phyloP scores from a whole-genome alignment of 176 grass and related monocot genomes.

The Oryza rufipogon region DNA sequence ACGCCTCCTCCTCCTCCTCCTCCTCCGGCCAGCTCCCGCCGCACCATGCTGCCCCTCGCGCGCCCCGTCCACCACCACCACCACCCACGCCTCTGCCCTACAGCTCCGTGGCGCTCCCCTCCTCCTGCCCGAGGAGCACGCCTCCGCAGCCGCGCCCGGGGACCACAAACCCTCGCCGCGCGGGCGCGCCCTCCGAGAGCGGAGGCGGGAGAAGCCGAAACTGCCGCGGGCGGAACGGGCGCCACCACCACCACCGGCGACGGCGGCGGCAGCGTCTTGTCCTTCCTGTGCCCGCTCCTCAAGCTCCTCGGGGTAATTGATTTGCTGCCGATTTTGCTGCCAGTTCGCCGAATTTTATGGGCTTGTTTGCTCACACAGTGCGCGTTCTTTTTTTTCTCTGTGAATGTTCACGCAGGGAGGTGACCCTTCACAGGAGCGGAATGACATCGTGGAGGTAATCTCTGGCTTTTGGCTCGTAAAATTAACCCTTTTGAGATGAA shows the following conservation, averaged over 20 bases:
- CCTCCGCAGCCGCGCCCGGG: not conserved
- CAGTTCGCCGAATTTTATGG: not conserved
- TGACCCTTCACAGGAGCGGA: constrained; percentile 75
- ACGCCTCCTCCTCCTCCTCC: not conserved
- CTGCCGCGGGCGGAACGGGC: not conserved
- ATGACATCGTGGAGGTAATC: constrained; percentile 72
- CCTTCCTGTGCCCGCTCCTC: constrained; percentile 84
- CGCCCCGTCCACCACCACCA: not conserved
- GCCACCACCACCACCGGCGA: not conserved
- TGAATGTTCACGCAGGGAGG: constrained; percentile 57
- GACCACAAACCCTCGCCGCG: not conserved
- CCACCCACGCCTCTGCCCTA: not conserved
- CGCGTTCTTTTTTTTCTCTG: not conserved
- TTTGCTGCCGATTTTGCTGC: not conserved
- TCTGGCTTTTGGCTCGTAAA: too few relatives aligned
- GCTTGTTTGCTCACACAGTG: constrained; percentile 21
- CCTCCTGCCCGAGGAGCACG: not conserved
- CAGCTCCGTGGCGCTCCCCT: not conserved
- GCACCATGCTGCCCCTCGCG: constrained; percentile 38
- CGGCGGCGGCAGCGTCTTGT: constrained; percentile 54
- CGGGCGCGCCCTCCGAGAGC: constrained; percentile 37
- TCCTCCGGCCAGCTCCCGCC: not conserved
- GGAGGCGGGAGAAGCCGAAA: constrained; percentile 6
- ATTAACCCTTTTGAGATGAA: not conserved
- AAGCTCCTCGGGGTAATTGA: constrained; percentile 75